phyloP scores from a whole-genome alignment of 495 filamentous ascomycete species.

The Coniosporium apollinis region DNA sequence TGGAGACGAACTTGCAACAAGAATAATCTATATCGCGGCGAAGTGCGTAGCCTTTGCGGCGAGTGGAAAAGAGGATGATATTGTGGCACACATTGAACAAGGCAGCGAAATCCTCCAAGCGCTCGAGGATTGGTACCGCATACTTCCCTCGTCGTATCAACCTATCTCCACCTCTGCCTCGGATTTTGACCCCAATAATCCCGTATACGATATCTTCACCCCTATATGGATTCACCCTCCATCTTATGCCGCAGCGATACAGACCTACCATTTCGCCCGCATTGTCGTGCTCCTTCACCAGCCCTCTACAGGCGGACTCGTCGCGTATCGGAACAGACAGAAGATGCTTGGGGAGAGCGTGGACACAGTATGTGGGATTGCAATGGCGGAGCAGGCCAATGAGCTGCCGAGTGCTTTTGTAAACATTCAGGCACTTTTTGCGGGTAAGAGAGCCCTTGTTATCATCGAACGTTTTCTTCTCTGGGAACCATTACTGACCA shows the following conservation, averaged over 20 bases:
- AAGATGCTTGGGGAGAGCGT: too few species aligned
- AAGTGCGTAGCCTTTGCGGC: conserved; percentile 10
- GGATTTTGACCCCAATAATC: not conserved
- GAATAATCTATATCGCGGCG: conserved; percentile 9
- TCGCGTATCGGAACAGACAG: too few species aligned
- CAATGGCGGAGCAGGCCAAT: too few species aligned
- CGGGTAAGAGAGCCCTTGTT: too few species aligned
- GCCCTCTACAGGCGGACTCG: conserved; percentile 2
- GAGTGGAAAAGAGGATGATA: conserved; percentile 6
- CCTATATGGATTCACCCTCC: conserved; percentile 6
- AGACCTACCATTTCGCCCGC: conserved; percentile 1
- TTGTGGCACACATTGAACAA: not conserved
- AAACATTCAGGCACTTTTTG: too few species aligned
- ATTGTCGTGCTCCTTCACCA: conserved; percentile 1
- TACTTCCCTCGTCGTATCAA: too few species aligned
- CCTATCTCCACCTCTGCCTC: too few species aligned
- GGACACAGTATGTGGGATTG: too few species aligned
- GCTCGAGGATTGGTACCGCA: conserved; percentile 1
- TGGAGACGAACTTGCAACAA: conserved; percentile 7
- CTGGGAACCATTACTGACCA: too few species aligned
- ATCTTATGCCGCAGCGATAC: conserved; percentile 1
- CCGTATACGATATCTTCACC: not conserved
- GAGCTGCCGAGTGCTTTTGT: too few species aligned
- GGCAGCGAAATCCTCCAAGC: not conserved
- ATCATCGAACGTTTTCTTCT: too few species aligned